phyloP scores from a whole-genome alignment of 2,329 filamentous ascomycete species.

The Xylariaceae sp. region DNA sequence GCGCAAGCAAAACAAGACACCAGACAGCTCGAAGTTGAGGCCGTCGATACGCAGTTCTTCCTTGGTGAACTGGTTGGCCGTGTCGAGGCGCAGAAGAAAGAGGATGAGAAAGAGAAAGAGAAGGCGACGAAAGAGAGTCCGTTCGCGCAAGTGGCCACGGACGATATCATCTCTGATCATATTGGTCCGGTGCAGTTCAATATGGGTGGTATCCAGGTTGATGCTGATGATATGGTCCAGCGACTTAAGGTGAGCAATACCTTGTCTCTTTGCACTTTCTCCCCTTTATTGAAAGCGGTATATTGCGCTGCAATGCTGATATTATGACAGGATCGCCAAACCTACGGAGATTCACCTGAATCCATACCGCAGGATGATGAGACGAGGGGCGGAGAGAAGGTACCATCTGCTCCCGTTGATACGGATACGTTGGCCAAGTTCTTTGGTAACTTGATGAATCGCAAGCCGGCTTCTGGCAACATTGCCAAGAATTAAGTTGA shows the following conservation, averaged over 20 bases:
- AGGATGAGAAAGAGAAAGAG: constrained; percentile 41
- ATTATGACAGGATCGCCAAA: constrained; percentile 50
- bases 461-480: constrained; percentile 35
- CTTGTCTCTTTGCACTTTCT: not conserved
- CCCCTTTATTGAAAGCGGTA: not conserved
- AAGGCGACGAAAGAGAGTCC: constrained; percentile 34
- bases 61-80: constrained; percentile 69
- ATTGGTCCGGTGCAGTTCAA: constrained; percentile 97
- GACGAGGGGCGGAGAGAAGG: constrained; percentile 31
- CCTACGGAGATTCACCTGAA: constrained; percentile 46
- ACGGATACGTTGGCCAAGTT: constrained; percentile 57
- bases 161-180: constrained; percentile 63
- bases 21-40: constrained; percentile 57
- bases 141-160: constrained; percentile 26
- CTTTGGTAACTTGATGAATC: constrained; percentile 58
- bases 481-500: constrained; percentile 5
- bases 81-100: constrained; percentile 62
- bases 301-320: constrained; percentile 18
- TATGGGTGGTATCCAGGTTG: constrained; percentile 94
- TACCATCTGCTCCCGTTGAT: constrained; percentile 39
- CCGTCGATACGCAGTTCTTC: constrained; percentile 75
- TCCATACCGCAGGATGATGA: constrained; percentile 35
- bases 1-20: constrained; percentile 46
- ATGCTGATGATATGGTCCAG: constrained; percentile 89
- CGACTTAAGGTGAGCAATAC: constrained; percentile 66